Evolutionary conservation across 2,329 filamentous ascomycete genomes (phyloP).

Genomic region (Fusarium xyrophilum): DNA sequence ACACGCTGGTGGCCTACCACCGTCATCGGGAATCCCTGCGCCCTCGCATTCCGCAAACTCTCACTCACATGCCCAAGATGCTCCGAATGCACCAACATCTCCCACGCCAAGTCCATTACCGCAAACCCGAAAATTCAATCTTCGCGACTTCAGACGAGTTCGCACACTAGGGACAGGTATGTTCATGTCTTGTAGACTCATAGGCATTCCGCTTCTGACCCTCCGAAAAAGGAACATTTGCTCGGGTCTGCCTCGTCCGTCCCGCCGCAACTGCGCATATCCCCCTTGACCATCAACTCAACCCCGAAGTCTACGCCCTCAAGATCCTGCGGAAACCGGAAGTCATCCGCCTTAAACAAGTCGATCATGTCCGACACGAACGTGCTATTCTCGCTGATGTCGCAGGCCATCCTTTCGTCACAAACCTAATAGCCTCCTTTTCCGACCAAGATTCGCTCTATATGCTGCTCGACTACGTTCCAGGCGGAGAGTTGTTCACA

Average conservation of each 20-base stretch:
- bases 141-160: conserved; percentile 71
- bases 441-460: conserved; percentile 80
- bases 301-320: conserved; percentile 72
- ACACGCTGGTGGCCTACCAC: conserved; percentile 39
- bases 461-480: conserved; percentile 84
- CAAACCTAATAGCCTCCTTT: conserved; percentile 78
- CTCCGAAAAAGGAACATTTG: conserved; percentile 70
- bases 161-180: conserved; percentile 79
- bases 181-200: conserved; percentile 25
- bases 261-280: conserved; percentile 61
- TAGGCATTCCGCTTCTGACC: conserved; percentile 1
- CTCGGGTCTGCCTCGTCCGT: conserved; percentile 79
- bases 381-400: conserved; percentile 79
- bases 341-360: conserved; percentile 83
- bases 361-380: conserved; percentile 86
- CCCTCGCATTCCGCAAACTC: conserved; percentile 32
- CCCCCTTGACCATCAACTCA: conserved; percentile 45
- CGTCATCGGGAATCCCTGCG: conserved; percentile 35
- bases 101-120: conserved; percentile 36
- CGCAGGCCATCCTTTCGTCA: conserved; percentile 83
- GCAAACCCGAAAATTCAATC: conserved; percentile 43
- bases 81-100: conserved; percentile 12
- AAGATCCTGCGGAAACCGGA: conserved; percentile 78
- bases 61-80: conserved; percentile 28
- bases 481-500: conserved; percentile 84